Conservation (phyloP, 2,329 filamentous ascomycete genomes). For the Tolypocladium guangdongense region DNA sequence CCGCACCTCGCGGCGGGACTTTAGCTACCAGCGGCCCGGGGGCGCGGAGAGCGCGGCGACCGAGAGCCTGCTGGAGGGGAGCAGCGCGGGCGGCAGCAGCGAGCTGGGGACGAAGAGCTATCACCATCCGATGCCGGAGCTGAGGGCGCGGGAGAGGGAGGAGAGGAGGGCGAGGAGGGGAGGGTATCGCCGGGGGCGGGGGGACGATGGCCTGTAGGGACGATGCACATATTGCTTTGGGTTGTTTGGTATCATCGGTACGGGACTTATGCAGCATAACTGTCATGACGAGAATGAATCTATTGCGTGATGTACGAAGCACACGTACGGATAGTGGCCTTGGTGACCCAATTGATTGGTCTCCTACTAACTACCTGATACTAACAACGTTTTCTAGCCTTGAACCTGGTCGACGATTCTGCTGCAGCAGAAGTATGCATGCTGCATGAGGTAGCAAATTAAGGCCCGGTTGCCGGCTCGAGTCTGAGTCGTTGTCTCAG, state of each 20-base stretch:
- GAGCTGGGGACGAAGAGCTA: constrained; percentile 49
- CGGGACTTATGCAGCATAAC: background rate
- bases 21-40: constrained; percentile 39
- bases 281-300: background rate
- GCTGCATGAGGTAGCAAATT: too few species aligned
- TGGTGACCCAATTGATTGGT: too few species aligned
- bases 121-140: constrained; percentile 42
- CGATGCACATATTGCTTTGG: background rate
- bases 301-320: background rate
- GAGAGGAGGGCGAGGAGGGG: constrained; percentile 23
- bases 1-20: constrained; percentile 35
- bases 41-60: constrained; percentile 19
- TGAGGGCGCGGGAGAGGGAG: constrained; percentile 23
- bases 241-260: background rate
- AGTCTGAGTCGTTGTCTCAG: background rate
- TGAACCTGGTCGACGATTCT: too few species aligned
- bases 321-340: background rate
- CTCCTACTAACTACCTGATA: too few species aligned
- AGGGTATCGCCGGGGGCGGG: constrained; percentile 22
- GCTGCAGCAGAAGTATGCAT: too few species aligned
- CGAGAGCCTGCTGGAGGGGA: constrained; percentile 16
- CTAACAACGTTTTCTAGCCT: too few species aligned
- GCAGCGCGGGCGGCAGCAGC: constrained; percentile 19
- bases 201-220: constrained; percentile 13
- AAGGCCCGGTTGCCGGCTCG: too few species aligned